Conservation (phyloP, 192 early-diverging fungal genomes). For the Coemansia sp. region DNA sequence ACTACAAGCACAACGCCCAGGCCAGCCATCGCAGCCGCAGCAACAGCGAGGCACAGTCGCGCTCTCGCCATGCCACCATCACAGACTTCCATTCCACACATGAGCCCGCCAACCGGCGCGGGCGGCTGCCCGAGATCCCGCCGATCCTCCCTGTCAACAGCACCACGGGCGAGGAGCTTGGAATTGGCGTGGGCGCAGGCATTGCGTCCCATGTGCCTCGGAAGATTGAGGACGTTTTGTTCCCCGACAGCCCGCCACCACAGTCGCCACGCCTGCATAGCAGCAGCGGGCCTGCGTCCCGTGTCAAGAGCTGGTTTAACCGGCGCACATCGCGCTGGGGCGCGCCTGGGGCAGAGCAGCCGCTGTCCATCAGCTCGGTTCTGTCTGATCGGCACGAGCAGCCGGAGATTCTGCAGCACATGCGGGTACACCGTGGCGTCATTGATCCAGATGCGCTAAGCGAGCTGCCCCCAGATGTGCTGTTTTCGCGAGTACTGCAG, state of each 20-base stretch:
- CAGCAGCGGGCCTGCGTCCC: conserved; percentile 56
- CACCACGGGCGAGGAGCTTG: conserved; percentile 51
- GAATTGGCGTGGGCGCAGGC: conserved; percentile 51
- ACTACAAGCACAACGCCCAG: conserved; percentile 15
- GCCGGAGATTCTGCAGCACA: conserved; percentile 57
- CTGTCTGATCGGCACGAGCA: conserved; percentile 37
- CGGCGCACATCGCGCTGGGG: conserved; percentile 58
- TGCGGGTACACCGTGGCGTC: conserved; percentile 71
- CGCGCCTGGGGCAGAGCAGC: conserved; percentile 28
- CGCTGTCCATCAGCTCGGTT: conserved; percentile 37
- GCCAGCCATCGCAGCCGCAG: conserved; percentile 32
- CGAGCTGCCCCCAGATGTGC: conserved; percentile 60
- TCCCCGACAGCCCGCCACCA: conserved; percentile 41
- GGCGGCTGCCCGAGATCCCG: conserved; percentile 46
- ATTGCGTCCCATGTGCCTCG: conserved; percentile 45
- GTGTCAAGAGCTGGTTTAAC: conserved; percentile 73
- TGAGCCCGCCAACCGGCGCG: conserved; percentile 26
- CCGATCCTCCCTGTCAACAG: conserved; percentile 45
- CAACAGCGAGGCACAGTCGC: conserved; percentile 35
- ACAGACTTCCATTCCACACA: conserved; percentile 2
- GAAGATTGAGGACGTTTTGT: conserved; percentile 39
- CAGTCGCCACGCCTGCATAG: conserved; percentile 32
- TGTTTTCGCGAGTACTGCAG: conserved; percentile 66
- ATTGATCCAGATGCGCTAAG: conserved; percentile 70
- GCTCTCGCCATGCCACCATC: conserved; percentile 5